phyloP scores from a whole-genome alignment of 306 rosid genomes.

The Cucumis hystrix region DNA sequence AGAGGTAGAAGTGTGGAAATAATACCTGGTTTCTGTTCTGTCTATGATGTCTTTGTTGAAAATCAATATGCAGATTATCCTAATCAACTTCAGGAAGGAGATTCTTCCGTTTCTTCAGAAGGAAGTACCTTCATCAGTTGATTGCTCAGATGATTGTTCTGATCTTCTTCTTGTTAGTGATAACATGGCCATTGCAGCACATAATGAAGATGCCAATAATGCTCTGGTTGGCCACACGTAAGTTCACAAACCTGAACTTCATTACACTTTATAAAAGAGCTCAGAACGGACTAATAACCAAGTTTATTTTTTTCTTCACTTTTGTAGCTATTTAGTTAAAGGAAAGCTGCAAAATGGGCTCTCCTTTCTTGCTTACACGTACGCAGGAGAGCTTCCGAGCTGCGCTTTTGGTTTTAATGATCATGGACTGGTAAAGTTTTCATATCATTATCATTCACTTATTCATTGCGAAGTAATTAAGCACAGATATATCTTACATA shows the following conservation, averaged over 20 bases:
- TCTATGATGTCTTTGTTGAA: not conserved
- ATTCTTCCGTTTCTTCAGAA: constrained; percentile 60
- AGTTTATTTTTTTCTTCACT: not conserved
- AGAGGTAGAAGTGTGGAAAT: not conserved
- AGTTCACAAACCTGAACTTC: not conserved
- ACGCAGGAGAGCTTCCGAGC: constrained; percentile 93
- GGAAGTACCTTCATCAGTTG: not conserved
- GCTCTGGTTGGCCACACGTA: constrained; percentile 76
- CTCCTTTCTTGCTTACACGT: constrained; percentile 61
- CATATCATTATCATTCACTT: not conserved
- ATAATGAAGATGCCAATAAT: constrained; percentile 83
- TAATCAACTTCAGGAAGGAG: constrained; percentile 76
- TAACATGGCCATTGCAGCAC: constrained; percentile 63
- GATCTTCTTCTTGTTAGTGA: constrained; percentile 56
- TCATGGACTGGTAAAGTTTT: constrained; percentile 44
- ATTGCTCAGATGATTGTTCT: constrained; percentile 58
- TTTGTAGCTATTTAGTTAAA: constrained; percentile 60
- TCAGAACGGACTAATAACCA: not conserved
- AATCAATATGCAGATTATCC: constrained; percentile 39
- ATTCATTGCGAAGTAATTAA: not conserved
- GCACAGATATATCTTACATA: not conserved
- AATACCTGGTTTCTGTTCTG: not conserved
- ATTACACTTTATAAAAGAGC: not conserved
- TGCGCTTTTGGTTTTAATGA: constrained; percentile 61
- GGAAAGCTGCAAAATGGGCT: constrained; percentile 39